phyloP scores from a whole-genome alignment of 108 stramenopile genomes.

The Nitzschia sp. region DNA sequence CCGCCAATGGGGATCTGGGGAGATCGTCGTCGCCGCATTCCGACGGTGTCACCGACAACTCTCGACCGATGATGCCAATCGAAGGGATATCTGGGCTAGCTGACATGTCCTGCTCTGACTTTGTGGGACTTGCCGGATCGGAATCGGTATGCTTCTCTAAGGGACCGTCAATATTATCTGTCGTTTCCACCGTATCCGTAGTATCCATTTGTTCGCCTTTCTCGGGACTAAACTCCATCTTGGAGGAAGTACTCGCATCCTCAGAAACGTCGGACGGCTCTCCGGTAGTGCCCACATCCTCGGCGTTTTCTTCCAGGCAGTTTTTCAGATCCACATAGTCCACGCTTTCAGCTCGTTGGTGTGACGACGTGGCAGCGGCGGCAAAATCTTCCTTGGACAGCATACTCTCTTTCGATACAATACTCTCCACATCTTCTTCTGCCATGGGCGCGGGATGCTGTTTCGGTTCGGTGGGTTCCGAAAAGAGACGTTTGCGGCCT shows the following conservation, averaged over 20 bases:
- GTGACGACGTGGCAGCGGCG: constrained; percentile 6
- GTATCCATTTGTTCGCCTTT: not conserved
- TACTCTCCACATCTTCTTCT: not conserved
- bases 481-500: constrained; percentile 11
- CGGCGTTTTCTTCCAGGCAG: not conserved
- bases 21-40: not conserved
- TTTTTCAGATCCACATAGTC: not conserved
- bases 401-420: not conserved
- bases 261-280: too few species aligned
- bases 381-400: constrained; percentile 18
- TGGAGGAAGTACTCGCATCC: not conserved
- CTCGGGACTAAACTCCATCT: not conserved
- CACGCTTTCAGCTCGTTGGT: constrained; percentile 6
- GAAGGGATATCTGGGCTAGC: not conserved
- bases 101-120: not conserved
- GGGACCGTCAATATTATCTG: too few species aligned
- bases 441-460: not conserved
- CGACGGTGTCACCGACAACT: constrained; percentile 13
- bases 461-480: constrained; percentile 4
- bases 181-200: too few species aligned
- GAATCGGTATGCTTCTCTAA: too few species aligned
- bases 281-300: not conserved
- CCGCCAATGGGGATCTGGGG: constrained; percentile 25
- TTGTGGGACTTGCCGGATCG: too few species aligned
- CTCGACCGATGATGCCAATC: not conserved